Conservation (phyloP, 75 land plant species). For the Adiantum capillusveneris region DNA sequence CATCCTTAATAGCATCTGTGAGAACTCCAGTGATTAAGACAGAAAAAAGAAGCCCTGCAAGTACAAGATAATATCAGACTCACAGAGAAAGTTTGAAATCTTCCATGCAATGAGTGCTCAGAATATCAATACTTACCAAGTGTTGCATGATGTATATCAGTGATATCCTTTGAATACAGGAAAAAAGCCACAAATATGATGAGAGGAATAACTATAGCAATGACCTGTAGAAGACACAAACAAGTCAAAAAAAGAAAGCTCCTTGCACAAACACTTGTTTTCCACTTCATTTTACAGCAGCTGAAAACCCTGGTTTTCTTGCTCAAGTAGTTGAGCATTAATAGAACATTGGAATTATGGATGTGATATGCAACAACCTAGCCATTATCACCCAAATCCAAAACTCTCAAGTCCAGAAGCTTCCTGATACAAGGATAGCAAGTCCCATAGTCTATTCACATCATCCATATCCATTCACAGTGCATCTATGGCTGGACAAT, state of each 20-base stretch:
- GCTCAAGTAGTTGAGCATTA: no score
- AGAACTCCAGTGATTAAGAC: constrained; percentile 65
- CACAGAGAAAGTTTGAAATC: background rate
- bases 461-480: no score
- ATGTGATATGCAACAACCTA: no score
- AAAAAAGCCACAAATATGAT: constrained; percentile 37
- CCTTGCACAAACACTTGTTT: no score
- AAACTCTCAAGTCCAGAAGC: no score
- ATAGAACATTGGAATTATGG: no score
- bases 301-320: no score
- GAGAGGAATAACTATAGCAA: constrained; percentile 60
- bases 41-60: constrained; percentile 57
- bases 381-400: no score
- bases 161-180: constrained; percentile 48
- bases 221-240: constrained; percentile 28
- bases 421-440: no score
- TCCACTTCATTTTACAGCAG: no score
- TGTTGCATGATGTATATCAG: constrained; percentile 78
- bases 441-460: no score
- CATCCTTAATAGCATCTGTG: constrained; percentile 74
- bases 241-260: background rate
- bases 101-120: background rate
- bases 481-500: no score
- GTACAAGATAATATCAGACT: background rate
- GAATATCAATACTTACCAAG: constrained; percentile 40